Percentiles rank a stretch among this genome's conserved stretches.
These are phyloP conservation scores for Colletotrichum eremochloae DNA, from an alignment of 2,329 filamentous ascomycete species.

Conservation along the genomic window DNA sequence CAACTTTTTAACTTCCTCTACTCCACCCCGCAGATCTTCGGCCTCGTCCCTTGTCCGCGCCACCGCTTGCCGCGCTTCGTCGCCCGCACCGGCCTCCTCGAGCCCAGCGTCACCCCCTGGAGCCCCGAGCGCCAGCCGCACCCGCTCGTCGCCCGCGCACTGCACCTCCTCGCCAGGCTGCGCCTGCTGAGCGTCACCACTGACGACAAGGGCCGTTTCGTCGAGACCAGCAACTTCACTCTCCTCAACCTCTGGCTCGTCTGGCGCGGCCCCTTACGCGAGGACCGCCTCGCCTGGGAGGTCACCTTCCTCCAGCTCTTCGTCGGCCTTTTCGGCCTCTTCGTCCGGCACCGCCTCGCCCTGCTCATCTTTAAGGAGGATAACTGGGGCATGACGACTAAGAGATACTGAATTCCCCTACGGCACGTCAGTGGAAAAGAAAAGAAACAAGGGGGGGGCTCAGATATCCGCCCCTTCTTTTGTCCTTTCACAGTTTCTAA, in stretches of 20 bases:
- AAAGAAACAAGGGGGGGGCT: too few species aligned
- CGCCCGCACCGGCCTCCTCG: slow-evolving; percentile 83
- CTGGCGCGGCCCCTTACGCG: slow-evolving; percentile 91
- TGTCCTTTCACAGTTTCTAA: neutral
- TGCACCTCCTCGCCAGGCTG: slow-evolving; percentile 78
- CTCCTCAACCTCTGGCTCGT: slow-evolving; percentile 96
- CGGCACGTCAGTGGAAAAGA: neutral
- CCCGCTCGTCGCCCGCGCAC: slow-evolving; percentile 69
- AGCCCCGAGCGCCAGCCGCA: slow-evolving; percentile 75
- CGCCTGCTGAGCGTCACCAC: slow-evolving; percentile 73
- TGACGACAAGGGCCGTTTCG: slow-evolving; percentile 77
- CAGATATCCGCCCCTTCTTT: neutral
- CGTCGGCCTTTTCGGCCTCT: slow-evolving; percentile 84
- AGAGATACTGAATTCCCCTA: slow-evolving; percentile 24
- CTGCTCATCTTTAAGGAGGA: slow-evolving; percentile 91
- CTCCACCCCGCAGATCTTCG: slow-evolving; percentile 91
- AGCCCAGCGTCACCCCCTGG: slow-evolving; percentile 88
- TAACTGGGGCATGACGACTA: slow-evolving; percentile 68
- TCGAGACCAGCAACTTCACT: slow-evolving; percentile 90
- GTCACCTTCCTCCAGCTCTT: slow-evolving; percentile 82
- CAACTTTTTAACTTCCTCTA: slow-evolving; percentile 98
- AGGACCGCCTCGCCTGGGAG: slow-evolving; percentile 85
- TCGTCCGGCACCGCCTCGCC: slow-evolving; percentile 87
- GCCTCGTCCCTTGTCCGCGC: slow-evolving; percentile 89
- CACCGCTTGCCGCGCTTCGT: slow-evolving; percentile 94